Base-by-base conservation (phyloP, 257 asterid species). In the Vinca minor region DNA sequence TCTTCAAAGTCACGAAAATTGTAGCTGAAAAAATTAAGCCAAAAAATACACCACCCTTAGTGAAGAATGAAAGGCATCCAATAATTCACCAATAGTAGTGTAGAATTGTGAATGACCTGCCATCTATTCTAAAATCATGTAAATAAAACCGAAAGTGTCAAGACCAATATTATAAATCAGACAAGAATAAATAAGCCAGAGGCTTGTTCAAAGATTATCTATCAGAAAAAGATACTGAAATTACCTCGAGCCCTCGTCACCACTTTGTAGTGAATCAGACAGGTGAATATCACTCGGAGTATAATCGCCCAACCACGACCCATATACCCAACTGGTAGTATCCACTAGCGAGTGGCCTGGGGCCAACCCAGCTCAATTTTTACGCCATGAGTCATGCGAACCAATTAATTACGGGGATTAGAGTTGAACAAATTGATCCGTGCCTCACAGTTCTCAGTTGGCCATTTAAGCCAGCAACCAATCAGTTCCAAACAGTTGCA, bases 331-430 rank as follows among this genome's bases (percentile, higher is more conserved):
- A 73, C 72, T 91, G 98, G 73, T 91, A 91, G 66, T 88, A 91
- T 63, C 96, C 98, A 69, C 88, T 88, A 59, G 95, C 83, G 26
- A n/a, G 96, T 91, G 64, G 85, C 95, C 67, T 88, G 98, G 85
- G 86, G 85, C 98, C 98, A 91, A 21, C 95, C 95, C n/a, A 88
- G 90, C 81, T 91, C 92, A 58, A 91, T 65, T 80, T 82, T 88
- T 59, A 84, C 94, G 44, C 96, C 89, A 32, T 91, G 98, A 91
- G 76, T 88, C 94, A 60, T 88, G 90, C 76, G 67, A 91, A 66
- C 96, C 98, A 91, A 76, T 73, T 80, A 49, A 88, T 70, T 62
- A 91, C 82, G 62, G 89, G 91, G 68, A 83, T 35, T 73, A 91
- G 76, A 62, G 88, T 74, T 58, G 88, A 84, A 55, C 92, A 88